Conservation (phyloP, 352 stramenopile species). For the Phytophthora litchii region DNA sequence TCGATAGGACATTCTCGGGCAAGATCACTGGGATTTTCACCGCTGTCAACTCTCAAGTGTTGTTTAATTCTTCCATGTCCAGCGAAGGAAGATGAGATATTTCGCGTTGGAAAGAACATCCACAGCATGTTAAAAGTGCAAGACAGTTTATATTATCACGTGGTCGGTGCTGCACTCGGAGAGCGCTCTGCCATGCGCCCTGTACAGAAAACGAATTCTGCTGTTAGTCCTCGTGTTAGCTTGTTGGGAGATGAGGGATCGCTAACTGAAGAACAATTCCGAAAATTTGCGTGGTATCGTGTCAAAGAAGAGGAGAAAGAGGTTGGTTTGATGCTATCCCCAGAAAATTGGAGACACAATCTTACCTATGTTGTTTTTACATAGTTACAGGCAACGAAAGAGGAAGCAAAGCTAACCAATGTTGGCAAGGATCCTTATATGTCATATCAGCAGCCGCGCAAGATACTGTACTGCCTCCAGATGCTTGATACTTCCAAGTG, state of each 20-base stretch:
- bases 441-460: conserved; percentile 66
- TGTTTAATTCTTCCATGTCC: conserved; percentile 69
- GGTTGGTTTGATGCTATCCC: conserved; percentile 22
- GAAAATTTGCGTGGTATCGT: conserved; percentile 65
- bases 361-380: neutral
- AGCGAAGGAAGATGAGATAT: conserved; percentile 66
- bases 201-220: neutral
- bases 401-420: conserved; percentile 34
- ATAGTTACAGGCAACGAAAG: conserved; percentile 17
- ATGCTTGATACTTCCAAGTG: conserved; percentile 52
- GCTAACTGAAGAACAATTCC: conserved; percentile 75
- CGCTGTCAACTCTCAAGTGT: conserved; percentile 60
- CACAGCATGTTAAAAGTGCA: conserved; percentile 69
- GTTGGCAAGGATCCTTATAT: conserved; percentile 55
- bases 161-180: conserved; percentile 23
- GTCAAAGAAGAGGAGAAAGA: conserved; percentile 47
- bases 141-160: conserved; percentile 71
- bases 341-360: neutral
- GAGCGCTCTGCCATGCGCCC: neutral
- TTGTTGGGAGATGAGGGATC: conserved; percentile 55
- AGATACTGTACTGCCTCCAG: conserved; percentile 63
- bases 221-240: conserved; percentile 13
- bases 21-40: conserved; percentile 39
- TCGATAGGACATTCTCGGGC: conserved; percentile 44
- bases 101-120: conserved; percentile 74